Base-by-base conservation (phyloP, 257 asterid species). In the Ophiorrhiza pumila region DNA sequence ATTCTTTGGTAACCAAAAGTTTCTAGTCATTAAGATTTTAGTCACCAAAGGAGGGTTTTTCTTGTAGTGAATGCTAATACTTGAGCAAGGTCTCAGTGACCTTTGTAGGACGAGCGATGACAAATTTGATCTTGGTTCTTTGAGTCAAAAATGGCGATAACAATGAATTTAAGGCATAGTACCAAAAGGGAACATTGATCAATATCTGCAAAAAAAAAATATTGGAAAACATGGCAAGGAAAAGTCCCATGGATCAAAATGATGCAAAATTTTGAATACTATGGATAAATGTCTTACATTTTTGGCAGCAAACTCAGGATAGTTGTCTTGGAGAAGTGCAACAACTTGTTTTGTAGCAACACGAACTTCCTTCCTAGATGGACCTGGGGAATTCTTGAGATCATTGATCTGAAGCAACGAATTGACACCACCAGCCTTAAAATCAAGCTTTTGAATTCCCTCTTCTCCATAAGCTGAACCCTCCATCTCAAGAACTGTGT, bases 101-200 rank as follows among this genome's bases (percentile, higher is more conserved):
- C 83, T 87, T 91, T 32, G 92, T 79, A 1, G 94, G 88, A 9
- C 91, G 91, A 78, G 92, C 90, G 43, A 89, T 84, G 71, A 91
- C 92, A 27, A 91, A 80, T 76, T 91, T 91, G 91, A 96, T 91
- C 66, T 87, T 86, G 69, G 87, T 89, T 76, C 97, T 85, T 67
- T 88, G 92, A 15, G 92, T 86, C 82, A 89, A 81, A 88, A 91
- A 91, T 53, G 96, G 94, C 45, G 92, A 84, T 32, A 87, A 17
- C 76, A 91, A 68, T 5, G 96, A 86, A 58, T 86, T 91, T 66
- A 82, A 83, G 25, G 97, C 97, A 6, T 80, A 86, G 37, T 91
- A 85, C 97, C 93, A 91, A 69, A 86, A 91, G 34, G 97, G 97
- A 45, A 91, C 97, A 83, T 91, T 89, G 81, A 88, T 86, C 79